Base-by-base conservation (phyloP, 352 stramenopile species). In the Pythium diclinum region DNA sequence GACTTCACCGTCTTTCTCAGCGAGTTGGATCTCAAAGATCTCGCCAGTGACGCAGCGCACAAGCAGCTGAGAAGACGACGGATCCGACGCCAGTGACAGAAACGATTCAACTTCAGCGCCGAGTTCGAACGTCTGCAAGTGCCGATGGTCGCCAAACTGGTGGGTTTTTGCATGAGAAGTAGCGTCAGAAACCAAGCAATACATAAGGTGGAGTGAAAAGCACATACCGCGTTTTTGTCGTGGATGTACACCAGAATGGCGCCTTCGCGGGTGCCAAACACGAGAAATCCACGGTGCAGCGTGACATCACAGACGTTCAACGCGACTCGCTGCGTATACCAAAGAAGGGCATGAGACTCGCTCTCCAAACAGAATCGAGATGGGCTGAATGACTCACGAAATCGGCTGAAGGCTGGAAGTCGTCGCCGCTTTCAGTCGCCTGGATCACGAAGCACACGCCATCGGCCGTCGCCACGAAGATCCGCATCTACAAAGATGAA, bases 381-480 rank as follows among this genome's bases (percentile, higher is more conserved):
- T 49, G 14, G 6, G 42, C 1, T 17, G 5, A 3, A 46, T 21
- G 21, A 68, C 81, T 61, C 61, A 94, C 85, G 77, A 94, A 90
- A 51, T 91, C 80, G 0, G 73, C 76, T 14, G 68, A 76, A n/a
- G 81, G 60, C 23, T 72, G 72, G 52, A 94, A 76, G 25, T 86
- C 72, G 56, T 83, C 74, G 44, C 72, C 74, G 44, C 69, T 76
- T 19, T 86, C 77, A 2, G 78, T 76, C 13, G 69, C 74, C 42
- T 81, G 78, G 47, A 92, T 88, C 8, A 92, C 76, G 38, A 69
- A 85, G 66, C 85, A 92, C 33, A 59, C 68, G 10, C 83, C 83
- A 63, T 92, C 85, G 2, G 82, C 78, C 13, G 83, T 94, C 46
- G 81, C 74, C n/a, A 90, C 85, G 61, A 94, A 83, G 34, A 94